Conservation (phyloP, 129 eudicot genomes). For the Lactuca saligna region DNA sequence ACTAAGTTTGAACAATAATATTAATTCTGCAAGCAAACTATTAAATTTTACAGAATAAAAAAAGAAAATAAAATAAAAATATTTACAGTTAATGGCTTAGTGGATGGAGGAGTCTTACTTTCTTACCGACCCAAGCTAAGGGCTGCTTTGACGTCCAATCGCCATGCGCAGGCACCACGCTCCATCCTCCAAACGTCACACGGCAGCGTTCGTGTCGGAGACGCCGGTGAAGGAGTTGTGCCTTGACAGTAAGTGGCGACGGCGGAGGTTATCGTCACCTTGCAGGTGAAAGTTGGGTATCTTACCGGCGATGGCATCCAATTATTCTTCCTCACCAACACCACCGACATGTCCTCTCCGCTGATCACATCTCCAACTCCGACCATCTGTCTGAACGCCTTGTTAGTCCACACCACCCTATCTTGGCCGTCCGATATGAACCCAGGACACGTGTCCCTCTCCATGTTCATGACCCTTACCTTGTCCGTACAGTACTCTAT, state of each 20-base stretch:
- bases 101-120: background rate
- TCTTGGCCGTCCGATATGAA: constrained; percentile 61
- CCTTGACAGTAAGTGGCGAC: constrained; percentile 23
- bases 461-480: constrained; percentile 52
- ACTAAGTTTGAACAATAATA: background rate
- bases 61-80: background rate
- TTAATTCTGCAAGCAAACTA: background rate
- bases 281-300: constrained; percentile 61
- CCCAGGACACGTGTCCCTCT: constrained; percentile 84
- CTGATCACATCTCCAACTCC: constrained; percentile 7
- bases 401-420: constrained; percentile 67
- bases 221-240: constrained; percentile 11
- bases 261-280: constrained; percentile 54
- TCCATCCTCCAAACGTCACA: constrained; percentile 86
- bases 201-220: constrained; percentile 51
- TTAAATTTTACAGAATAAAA: background rate
- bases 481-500: constrained; percentile 50
- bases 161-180: constrained; percentile 83
- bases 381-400: constrained; percentile 54
- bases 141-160: constrained; percentile 75
- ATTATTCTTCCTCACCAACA: constrained; percentile 43
- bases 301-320: constrained; percentile 31
- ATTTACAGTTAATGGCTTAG: constrained; percentile 16
- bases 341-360: constrained; percentile 40
- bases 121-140: constrained; percentile 60